phyloP scores from a whole-genome alignment of 495 filamentous ascomycete species.

The Neurospora sp. region DNA sequence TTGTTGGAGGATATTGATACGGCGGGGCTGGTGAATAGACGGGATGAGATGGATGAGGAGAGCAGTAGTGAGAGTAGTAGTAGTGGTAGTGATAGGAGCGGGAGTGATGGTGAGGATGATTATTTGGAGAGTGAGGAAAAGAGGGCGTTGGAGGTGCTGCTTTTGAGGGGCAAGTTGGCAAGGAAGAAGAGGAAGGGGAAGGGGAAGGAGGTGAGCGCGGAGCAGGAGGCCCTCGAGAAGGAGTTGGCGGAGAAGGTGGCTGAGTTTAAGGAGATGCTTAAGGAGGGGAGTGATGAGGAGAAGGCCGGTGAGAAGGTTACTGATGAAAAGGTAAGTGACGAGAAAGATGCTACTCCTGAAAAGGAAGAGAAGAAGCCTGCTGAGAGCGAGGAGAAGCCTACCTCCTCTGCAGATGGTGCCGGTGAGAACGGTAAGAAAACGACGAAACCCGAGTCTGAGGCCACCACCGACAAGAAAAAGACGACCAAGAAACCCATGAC shows the following conservation, averaged over 20 bases:
- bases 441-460: neutral
- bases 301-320: conserved; percentile 4
- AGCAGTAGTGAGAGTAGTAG: neutral
- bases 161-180: neutral
- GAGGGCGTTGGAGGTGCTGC: neutral
- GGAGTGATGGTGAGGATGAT: neutral
- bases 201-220: neutral
- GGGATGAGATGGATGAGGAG: neutral
- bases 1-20: conserved; percentile 66
- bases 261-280: neutral
- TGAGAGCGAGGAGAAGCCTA: neutral
- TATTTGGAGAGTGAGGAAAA: neutral
- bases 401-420: neutral
- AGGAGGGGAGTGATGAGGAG: conserved; percentile 8
- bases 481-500: conserved; percentile 3
- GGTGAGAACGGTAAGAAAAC: neutral
- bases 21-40: conserved; percentile 46
- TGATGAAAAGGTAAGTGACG: neutral
- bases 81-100: neutral
- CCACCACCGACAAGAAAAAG: conserved; percentile 2
- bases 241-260: neutral
- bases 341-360: neutral
- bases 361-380: neutral
- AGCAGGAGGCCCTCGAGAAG: neutral
- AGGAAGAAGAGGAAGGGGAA: neutral